Evolutionary conservation across 139 green algal genomes (phyloP).

Genomic region (Astrephomene gubernaculifera): DNA sequence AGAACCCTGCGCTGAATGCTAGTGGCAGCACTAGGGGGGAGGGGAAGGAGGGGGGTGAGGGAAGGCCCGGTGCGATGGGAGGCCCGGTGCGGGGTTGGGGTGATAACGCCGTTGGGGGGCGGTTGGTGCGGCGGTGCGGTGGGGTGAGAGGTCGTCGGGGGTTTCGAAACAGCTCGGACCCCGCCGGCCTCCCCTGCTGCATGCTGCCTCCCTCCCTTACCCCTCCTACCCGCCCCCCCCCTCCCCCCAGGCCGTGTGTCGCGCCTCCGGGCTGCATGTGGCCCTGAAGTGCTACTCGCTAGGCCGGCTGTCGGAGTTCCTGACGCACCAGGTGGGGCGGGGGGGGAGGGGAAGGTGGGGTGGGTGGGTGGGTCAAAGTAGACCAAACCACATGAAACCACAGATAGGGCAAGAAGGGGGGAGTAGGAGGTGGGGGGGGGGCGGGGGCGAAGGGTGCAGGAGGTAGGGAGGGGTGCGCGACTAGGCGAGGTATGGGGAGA

Average conservation of each 20-base stretch:
- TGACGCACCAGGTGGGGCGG: slow-evolving; percentile 28
- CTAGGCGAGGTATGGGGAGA: no score
- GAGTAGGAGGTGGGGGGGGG: no score
- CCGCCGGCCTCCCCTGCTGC: not conserved
- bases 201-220: not conserved
- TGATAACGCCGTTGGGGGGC: no score
- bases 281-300: slow-evolving; percentile 6
- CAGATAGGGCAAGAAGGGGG: no score
- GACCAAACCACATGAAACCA: no score
- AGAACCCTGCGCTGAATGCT: no score
- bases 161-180: not conserved
- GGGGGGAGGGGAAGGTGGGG: not conserved
- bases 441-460: no score
- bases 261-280: not conserved
- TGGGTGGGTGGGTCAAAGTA: not conserved
- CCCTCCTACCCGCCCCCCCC: not conserved
- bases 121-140: no score
- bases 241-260: not conserved
- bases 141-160: not conserved
- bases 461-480: no score
- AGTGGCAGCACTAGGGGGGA: no score
- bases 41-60: not conserved
- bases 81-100: no score
- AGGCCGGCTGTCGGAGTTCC: slow-evolving; percentile 7
- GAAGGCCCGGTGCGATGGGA: no score